Percentiles rank a stretch among this genome's conserved stretches.
These are phyloP conservation scores for Saccharata proteae DNA, from an alignment of 2,329 filamentous ascomycete species.

Conservation along the genomic window DNA sequence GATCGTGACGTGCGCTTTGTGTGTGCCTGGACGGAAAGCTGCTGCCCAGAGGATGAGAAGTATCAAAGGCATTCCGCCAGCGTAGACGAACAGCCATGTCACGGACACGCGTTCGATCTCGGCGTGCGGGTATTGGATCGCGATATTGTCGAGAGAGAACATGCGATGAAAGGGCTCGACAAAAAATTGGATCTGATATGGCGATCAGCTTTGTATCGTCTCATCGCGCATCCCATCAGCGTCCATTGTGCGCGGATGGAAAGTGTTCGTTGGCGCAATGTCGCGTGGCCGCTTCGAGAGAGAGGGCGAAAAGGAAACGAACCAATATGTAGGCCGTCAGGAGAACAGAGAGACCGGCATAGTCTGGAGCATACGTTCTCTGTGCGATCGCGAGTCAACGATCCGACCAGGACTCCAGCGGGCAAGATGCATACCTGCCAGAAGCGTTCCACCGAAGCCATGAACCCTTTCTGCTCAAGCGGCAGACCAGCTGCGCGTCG, in stretches of 20 bases:
- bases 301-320: constrained; percentile 17
- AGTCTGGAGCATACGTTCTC: constrained; percentile 81
- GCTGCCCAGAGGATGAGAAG: constrained; percentile 56
- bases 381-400: constrained; percentile 22
- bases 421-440: constrained; percentile 7
- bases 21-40: constrained; percentile 47
- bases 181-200: constrained; percentile 48
- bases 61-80: constrained; percentile 57
- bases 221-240: no score
- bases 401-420: not conserved
- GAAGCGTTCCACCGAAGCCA: constrained; percentile 2
- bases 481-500: no score
- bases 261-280: no score
- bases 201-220: constrained; percentile 4
- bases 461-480: no score
- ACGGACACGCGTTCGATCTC: constrained; percentile 72
- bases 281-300: no score
- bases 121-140: constrained; percentile 79
- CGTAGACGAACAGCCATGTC: constrained; percentile 67
- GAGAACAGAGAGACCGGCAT: constrained; percentile 65
- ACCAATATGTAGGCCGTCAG: constrained; percentile 54
- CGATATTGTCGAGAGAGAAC: constrained; percentile 77
- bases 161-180: constrained; percentile 85
- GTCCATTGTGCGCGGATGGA: no score
- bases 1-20: constrained; percentile 77